phyloP scores from a whole-genome alignment of 805 yeast species.

The Schizosaccharomyces cryophilus region DNA sequence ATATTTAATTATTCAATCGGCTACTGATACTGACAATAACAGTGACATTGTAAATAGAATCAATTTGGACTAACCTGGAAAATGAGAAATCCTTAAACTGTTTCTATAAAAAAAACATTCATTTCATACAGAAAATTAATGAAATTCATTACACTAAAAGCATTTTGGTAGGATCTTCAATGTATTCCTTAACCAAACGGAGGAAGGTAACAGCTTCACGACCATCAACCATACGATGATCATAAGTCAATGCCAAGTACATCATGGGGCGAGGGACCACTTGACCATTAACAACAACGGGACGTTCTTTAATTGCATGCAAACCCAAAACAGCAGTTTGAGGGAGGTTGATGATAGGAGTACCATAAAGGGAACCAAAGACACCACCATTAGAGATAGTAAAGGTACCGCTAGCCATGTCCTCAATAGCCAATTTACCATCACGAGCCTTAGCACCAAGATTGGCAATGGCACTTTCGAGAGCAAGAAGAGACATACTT shows the following conservation, averaged over 20 bases:
- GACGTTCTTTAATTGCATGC: slow-evolving; percentile 94
- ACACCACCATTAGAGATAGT: slow-evolving; percentile 98
- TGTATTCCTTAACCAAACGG: slow-evolving; percentile 83
- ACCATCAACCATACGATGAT: slow-evolving; percentile 93
- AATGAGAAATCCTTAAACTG: not conserved
- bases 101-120: not conserved
- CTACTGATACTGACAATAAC: not conserved
- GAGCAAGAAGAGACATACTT: slow-evolving; percentile 61
- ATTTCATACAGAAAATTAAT: not conserved
- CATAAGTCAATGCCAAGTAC: slow-evolving; percentile 95
- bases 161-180: slow-evolving; percentile 98
- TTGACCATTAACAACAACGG: slow-evolving; percentile 88
- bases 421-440: slow-evolving; percentile 86
- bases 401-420: slow-evolving; percentile 98
- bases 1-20: too few relatives aligned
- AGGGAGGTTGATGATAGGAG: slow-evolving; percentile 94
- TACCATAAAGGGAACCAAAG: slow-evolving; percentile 90
- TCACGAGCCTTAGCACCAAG: slow-evolving; percentile 89
- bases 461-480: slow-evolving; percentile 61
- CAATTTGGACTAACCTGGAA: not conserved
- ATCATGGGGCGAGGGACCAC: slow-evolving; percentile 96
- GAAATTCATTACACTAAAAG: slow-evolving; percentile 20
- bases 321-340: slow-evolving; percentile 95
- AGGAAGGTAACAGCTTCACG: slow-evolving; percentile 96
- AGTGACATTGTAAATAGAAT: not conserved